These are phyloP conservation scores for Boletus subparvulus DNA, from an alignment of 768 basidiomycete species.

Conservation along the genomic window DNA sequence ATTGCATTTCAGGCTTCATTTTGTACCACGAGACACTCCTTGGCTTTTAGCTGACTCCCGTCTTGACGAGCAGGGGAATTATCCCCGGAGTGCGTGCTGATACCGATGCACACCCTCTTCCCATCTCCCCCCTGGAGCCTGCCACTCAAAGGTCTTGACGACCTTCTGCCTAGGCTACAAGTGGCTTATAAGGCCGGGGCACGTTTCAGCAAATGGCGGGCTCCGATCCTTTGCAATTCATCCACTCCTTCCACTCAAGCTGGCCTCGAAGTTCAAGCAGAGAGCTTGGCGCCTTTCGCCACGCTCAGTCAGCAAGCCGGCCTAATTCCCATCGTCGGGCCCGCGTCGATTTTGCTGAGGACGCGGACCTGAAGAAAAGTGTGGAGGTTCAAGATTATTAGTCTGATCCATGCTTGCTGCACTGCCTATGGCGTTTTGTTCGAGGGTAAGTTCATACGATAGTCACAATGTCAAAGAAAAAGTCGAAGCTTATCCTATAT, in stretches of 20 bases:
- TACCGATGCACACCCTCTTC: slow-evolving; percentile 47
- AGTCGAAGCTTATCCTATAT: background rate
- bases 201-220: slow-evolving; percentile 52
- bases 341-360: slow-evolving; percentile 49
- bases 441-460: slow-evolving; percentile 38
- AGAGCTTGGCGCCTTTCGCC: slow-evolving; percentile 48
- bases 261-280: slow-evolving; percentile 45
- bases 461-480: background rate
- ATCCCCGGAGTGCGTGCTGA: slow-evolving; percentile 53
- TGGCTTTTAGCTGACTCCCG: slow-evolving; percentile 47
- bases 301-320: slow-evolving; percentile 52
- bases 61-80: slow-evolving; percentile 45
- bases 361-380: slow-evolving; percentile 46
- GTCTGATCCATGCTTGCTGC: slow-evolving; percentile 46
- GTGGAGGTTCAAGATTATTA: slow-evolving; percentile 46
- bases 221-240: slow-evolving; percentile 47
- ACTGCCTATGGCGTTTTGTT: slow-evolving; percentile 46
- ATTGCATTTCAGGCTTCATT: slow-evolving; percentile 53
- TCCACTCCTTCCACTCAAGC: slow-evolving; percentile 40
- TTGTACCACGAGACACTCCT: slow-evolving; percentile 49
- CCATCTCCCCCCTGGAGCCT: slow-evolving; percentile 44
- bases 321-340: slow-evolving; percentile 53
- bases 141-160: slow-evolving; percentile 50
- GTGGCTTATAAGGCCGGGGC: slow-evolving; percentile 45
- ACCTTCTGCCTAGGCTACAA: slow-evolving; percentile 42